A percentile compares a stretch with the other conserved stretches of the same genome.
phyloP scores from a whole-genome alignment of 1,284 basidiomycete genomes.

The Trametes versicolor region DNA sequence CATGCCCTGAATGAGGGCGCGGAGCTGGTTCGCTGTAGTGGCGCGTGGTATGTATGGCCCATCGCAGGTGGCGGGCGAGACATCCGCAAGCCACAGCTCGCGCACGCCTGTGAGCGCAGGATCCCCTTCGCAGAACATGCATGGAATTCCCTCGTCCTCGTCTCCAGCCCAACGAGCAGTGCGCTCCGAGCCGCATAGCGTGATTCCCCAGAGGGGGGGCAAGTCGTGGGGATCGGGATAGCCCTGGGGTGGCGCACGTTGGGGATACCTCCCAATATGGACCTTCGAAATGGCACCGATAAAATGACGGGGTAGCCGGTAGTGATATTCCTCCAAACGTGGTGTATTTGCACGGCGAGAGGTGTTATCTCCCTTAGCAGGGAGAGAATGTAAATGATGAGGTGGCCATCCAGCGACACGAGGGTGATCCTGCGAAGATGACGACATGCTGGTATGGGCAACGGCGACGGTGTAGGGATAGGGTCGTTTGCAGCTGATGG shows the following conservation, averaged over 20 bases:
- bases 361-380: not conserved
- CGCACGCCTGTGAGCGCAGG: not conserved
- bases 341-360: not conserved
- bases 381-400: not conserved
- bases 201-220: not conserved
- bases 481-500: not conserved
- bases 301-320: not conserved
- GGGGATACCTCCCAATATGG: not conserved
- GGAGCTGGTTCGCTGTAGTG: not conserved
- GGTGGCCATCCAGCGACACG: not conserved
- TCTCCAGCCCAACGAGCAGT: not conserved
- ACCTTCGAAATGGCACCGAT: not conserved
- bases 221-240: not conserved
- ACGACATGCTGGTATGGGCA: not conserved
- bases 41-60: not conserved
- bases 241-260: not conserved
- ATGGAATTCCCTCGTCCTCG: no score
- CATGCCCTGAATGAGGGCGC: not conserved
- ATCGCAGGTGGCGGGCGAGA: not conserved
- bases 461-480: not conserved
- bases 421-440: not conserved
- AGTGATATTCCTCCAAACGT: not conserved
- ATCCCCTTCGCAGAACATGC: not conserved
- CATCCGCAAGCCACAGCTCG: not conserved
- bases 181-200: not conserved